Base-by-base conservation (phyloP, 2,329 filamentous ascomycete species). In the Gaeumannomyces sp. region DNA sequence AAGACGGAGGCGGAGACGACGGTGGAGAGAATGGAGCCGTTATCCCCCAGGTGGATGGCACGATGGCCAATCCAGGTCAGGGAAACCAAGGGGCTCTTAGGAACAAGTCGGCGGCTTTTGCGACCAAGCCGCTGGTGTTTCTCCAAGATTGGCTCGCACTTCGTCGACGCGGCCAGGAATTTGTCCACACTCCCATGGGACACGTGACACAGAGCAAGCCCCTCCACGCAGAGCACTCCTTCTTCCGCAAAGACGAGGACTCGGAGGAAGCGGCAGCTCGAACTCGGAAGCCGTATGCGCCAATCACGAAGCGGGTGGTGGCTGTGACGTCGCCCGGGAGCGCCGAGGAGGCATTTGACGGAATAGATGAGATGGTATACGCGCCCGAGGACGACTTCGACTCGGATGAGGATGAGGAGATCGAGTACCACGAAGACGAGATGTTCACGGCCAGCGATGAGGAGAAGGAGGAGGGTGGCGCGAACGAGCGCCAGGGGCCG, bases 171-270 rank as follows among this genome's bases (percentile, higher is more conserved):
- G 81, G 81, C 0, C 83, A 86, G 65, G 84, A 88, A 65, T 80
- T 87, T 63, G 70, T 79, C 19, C 68, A 87, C 31, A 88, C 84
- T 0, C 85, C 85, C 0, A 86, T 88, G 79, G 85, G 84, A 0
- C 83, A 81, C 68, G 65, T 87, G 5, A 81, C 80, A 3, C 81
- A 82, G 16, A 82, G 84, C 16, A 84, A 83, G 66, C 70, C 74
- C 0, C 73, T 88, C 0, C 73, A 73, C 0, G 70, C 72, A 5
- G 75, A 76, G 16, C 84, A 87, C 63, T 74, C 80, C 0, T 87
- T 88, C 73, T 87, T 88, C 70, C 58, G 57, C 31, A 61, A 61
- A 28, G 33, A 33, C 11, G 11, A 16, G 19, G 59, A 61, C 31
- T 19, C 10, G 4, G 27, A 29, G 2, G 16, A 19, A 14, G 2